phyloP scores from a whole-genome alignment of 306 rosid species.

The Lathyrus oleraceus region DNA sequence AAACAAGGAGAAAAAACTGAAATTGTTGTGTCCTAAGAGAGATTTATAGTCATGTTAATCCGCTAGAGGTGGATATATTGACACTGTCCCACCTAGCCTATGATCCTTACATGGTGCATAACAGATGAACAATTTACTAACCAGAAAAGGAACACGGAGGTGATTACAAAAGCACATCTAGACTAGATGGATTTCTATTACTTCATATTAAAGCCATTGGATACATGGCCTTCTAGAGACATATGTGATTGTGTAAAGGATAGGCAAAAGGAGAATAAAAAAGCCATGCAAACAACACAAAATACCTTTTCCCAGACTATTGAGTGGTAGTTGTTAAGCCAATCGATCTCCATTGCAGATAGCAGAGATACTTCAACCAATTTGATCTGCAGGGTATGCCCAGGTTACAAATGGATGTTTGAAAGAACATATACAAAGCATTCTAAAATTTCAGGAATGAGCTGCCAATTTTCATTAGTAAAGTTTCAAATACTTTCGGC shows the following conservation, averaged over 20 bases:
- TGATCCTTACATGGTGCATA: background rate
- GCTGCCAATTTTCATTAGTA: background rate
- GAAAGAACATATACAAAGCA: constrained; percentile 10
- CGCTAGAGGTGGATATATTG: no score
- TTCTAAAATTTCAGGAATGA: constrained; percentile 1
- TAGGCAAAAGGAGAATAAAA: background rate
- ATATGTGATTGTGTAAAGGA: constrained; percentile 7
- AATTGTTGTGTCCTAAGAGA: background rate
- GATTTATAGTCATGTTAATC: background rate
- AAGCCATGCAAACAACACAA: constrained; percentile 23
- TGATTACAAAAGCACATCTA: background rate
- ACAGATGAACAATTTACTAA: background rate
- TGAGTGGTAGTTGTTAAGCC: constrained; percentile 85
- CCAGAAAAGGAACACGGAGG: background rate
- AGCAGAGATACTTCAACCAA: constrained; percentile 76
- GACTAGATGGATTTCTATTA: constrained; percentile 8
- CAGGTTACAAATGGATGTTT: constrained; percentile 12
- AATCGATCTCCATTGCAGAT: constrained; percentile 63
- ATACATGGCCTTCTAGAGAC: background rate
- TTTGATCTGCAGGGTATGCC: constrained; percentile 66
- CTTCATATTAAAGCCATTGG: constrained; percentile 27
- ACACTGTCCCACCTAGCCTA: background rate
- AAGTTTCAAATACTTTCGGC: constrained; percentile 1
- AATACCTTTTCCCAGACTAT: constrained; percentile 92
- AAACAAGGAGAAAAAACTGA: background rate